phyloP scores from a whole-genome alignment of 352 stramenopile genomes.

The Phytophthora vignae region DNA sequence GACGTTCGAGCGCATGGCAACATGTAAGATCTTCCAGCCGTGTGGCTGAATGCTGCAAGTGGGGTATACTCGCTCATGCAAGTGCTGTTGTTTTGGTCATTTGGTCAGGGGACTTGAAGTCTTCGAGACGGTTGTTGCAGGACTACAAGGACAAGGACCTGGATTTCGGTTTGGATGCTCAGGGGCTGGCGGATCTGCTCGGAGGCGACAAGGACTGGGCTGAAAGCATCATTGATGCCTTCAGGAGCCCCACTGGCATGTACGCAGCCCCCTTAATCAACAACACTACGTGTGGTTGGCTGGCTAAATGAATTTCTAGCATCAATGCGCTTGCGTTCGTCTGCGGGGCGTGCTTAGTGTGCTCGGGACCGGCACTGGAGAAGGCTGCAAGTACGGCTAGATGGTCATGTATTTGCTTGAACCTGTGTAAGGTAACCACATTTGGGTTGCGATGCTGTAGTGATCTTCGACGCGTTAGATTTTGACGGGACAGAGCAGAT shows the following conservation, averaged over 20 bases:
- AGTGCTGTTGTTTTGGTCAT: not conserved
- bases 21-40: constrained; percentile 41
- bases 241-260: constrained; percentile 70
- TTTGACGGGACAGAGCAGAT: constrained; percentile 78
- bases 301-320: not conserved
- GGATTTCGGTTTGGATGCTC: constrained; percentile 71
- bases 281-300: no score
- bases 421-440: not conserved
- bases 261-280: constrained; percentile 22
- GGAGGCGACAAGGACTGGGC: constrained; percentile 63
- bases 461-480: constrained; percentile 80
- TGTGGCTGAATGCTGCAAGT: not conserved
- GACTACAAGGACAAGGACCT: constrained; percentile 84
- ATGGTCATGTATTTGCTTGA: not conserved
- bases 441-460: constrained; percentile 26
- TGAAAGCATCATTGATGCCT: constrained; percentile 62
- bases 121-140: constrained; percentile 50
- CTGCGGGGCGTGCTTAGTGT: constrained; percentile 58
- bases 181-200: constrained; percentile 56
- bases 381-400: constrained; percentile 56
- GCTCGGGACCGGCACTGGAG: constrained; percentile 50
- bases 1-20: constrained; percentile 62
- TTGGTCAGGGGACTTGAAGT: constrained; percentile 61
- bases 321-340: constrained; percentile 79
- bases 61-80: not conserved